Percentiles rank a stretch among this genome's conserved stretches.
phyloP scores from a whole-genome alignment of 1,284 basidiomycete genomes.

The Ceratobasidium sp. region DNA sequence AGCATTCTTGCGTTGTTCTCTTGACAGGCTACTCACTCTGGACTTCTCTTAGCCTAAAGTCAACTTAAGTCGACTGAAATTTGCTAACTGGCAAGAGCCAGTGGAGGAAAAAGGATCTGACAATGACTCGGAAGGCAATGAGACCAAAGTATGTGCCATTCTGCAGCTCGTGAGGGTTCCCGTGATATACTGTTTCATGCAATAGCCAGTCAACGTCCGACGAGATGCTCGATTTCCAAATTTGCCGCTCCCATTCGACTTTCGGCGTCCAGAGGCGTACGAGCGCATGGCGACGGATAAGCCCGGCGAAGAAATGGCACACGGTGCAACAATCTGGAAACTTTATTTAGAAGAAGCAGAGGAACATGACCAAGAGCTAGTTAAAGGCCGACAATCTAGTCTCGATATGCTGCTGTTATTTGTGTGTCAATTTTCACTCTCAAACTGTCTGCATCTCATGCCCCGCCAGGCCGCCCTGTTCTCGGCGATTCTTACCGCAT shows the following conservation, averaged over 20 bases:
- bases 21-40: too few species aligned
- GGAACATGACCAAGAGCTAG: neutral
- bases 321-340: neutral
- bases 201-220: too few species aligned
- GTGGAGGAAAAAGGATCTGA: neutral
- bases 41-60: neutral
- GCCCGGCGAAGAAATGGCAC: neutral
- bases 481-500: conserved; percentile 25
- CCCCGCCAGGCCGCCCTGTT: conserved; percentile 23
- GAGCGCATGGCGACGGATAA: neutral
- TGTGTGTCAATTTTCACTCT: neutral
- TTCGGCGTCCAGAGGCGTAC: conserved; percentile 7
- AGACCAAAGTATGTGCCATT: neutral
- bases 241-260: neutral
- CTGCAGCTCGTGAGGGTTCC: neutral
- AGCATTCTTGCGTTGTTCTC: too few species aligned
- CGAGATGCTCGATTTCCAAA: too few species aligned
- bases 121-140: neutral
- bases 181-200: neutral
- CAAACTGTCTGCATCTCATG: neutral
- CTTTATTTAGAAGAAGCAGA: neutral
- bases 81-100: neutral
- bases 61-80: conserved; percentile 1
- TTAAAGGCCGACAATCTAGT: neutral
- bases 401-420: conserved; percentile 7